A percentile compares a stretch with the other conserved stretches of the same genome.
Conservation (phyloP, 2,329 filamentous ascomycete species). For the Chalara sp. region DNA sequence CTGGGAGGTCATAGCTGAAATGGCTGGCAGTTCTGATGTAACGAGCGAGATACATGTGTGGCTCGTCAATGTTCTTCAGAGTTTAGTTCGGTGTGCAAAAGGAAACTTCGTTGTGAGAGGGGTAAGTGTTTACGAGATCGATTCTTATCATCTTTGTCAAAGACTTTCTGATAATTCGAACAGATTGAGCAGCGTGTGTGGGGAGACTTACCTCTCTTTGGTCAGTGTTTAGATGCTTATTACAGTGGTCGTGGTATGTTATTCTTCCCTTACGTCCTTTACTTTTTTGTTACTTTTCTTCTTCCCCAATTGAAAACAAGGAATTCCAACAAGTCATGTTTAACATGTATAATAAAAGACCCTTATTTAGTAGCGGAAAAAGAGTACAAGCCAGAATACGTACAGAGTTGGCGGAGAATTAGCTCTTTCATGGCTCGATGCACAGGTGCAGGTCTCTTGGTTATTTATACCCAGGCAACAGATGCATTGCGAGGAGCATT, state of each 20-base stretch:
- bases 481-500: background rate
- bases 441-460: background rate
- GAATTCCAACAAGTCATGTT: background rate
- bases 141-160: background rate
- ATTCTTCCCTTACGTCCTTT: background rate
- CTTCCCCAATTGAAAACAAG: no score
- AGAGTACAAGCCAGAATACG: background rate
- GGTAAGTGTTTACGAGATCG: background rate
- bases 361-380: background rate
- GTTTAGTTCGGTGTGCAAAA: background rate
- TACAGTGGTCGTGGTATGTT: background rate
- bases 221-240: background rate
- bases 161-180: background rate
- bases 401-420: background rate
- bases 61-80: background rate
- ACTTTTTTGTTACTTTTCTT: no score
- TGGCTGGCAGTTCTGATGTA: background rate
- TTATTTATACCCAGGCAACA: background rate
- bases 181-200: background rate
- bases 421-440: background rate
- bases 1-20: conserved; percentile 7
- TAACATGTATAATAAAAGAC: background rate
- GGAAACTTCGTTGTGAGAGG: background rate
- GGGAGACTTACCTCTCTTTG: background rate
- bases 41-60: background rate